Evolutionary conservation across 2,329 filamentous ascomycete species (phyloP).

Genomic region (Diaporthe sp.): DNA sequence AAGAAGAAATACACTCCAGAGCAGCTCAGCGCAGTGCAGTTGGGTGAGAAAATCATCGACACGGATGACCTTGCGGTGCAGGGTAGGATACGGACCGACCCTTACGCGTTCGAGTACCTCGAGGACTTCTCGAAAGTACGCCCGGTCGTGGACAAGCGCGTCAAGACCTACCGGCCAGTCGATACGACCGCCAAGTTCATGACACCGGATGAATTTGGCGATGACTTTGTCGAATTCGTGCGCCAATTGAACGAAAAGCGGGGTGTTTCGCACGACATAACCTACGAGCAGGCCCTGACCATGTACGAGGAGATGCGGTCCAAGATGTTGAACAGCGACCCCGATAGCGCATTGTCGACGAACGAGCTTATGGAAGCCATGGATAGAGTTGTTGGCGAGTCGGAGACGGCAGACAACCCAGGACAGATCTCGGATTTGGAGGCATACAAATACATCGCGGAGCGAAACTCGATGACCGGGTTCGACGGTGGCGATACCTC

Average conservation of each 20-base stretch:
- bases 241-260: constrained; percentile 54
- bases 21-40: constrained; percentile 85
- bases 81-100: constrained; percentile 78
- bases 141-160: constrained; percentile 81
- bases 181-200: constrained; percentile 72
- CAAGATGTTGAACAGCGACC: constrained; percentile 48
- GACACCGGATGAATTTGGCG: constrained; percentile 69
- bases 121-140: constrained; percentile 86
- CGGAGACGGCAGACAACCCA: constrained; percentile 42
- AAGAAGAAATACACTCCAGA: constrained; percentile 79
- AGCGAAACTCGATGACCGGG: constrained; percentile 53
- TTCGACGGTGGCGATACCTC: constrained; percentile 55
- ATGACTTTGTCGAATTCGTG: constrained; percentile 67
- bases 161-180: constrained; percentile 61
- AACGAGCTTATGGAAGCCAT: constrained; percentile 29
- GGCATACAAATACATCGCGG: constrained; percentile 48
- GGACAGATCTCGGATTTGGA: constrained; percentile 46
- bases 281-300: constrained; percentile 59
- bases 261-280: constrained; percentile 37
- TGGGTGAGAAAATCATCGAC: constrained; percentile 82
- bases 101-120: constrained; percentile 79
- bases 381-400: constrained; percentile 42
- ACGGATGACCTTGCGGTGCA: constrained; percentile 80
- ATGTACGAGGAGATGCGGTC: constrained; percentile 61
- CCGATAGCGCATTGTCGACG: constrained; percentile 49